These are phyloP conservation scores for slime mould (Dictyostelium discoideum) DNA, from an alignment of 78 protist genomes.

Conservation along the genomic window DNA sequence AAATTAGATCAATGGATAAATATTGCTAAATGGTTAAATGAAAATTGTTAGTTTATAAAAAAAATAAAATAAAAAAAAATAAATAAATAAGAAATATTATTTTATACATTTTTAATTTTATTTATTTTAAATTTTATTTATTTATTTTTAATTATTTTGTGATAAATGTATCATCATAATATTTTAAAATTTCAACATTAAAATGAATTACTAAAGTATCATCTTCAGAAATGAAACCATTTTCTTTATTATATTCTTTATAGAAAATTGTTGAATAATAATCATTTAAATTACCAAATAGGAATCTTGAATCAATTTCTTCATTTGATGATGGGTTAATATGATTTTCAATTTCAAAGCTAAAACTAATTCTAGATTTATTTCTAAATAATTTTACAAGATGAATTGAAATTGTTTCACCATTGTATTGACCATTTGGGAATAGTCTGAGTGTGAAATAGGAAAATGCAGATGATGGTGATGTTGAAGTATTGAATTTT, in stretches of 20 bases:
- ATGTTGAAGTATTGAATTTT: background rate
- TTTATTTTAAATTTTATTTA: background rate
- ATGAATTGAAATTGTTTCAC: background rate
- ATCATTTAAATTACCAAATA: background rate
- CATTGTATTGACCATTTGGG: background rate
- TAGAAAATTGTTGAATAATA: background rate
- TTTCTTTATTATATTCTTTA: background rate
- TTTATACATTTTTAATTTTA: background rate
- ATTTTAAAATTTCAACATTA: background rate
- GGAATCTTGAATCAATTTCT: background rate
- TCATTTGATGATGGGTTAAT: background rate
- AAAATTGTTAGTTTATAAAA: background rate
- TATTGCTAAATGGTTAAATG: slow-evolving; percentile 40
- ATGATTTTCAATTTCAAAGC: background rate
- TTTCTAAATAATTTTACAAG: background rate
- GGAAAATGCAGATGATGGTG: background rate
- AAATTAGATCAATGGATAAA: slow-evolving; percentile 74
- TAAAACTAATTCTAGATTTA: background rate
- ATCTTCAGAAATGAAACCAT: background rate
- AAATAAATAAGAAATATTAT: no score
- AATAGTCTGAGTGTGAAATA: background rate
- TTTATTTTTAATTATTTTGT: background rate
- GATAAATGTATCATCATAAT: background rate
- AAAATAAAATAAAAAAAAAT: background rate
- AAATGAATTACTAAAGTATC: background rate